Base-by-base conservation (phyloP, 2,329 filamentous ascomycete species). In the Drechslerella coelobrocha region DNA sequence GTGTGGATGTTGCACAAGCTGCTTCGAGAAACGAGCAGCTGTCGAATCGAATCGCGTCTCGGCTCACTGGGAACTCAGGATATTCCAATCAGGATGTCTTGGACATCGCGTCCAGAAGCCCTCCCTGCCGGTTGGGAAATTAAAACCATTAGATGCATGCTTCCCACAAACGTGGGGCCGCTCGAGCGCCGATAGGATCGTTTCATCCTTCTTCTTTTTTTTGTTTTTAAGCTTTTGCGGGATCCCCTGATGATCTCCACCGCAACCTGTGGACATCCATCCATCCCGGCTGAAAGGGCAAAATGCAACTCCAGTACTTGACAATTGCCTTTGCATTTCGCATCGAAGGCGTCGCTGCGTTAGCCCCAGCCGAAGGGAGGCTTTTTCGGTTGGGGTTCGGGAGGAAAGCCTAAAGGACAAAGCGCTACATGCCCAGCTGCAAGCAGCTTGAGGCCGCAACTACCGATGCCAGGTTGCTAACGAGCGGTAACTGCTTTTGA, bases 201-300 rank as follows among this genome's bases (percentile, higher is more conserved):
- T 14, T 4, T 14, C 3, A 39, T n/a, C n/a, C n/a, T n/a, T n/a
- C n/a, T n/a, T n/a, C n/a, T n/a, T n/a, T 14, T 39, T 39, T 10
- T 39, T 14, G 17, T 14, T 39, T n/a, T 39, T 10, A n/a, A 39
- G 34, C 34, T 39, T n/a, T 2, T 2, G 34, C 34, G n/a, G n/a
- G n/a, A n/a, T 39, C 34, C 34, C 34, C 34, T 39, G 34, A 39
- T n/a, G 34, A 39, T 39, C 34, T 39, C n/a, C n/a, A n/a, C n/a
- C n/a, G n/a, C n/a, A n/a, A n/a, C 5, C 34, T 39, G 34, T n/a
- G 12, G 34, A 14, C 17, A n/a, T 39, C 34, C n/a, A n/a, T n/a
- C n/a, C n/a, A n/a, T 39, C 17, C 17, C 34, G 34, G 34, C 34
- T 39, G 34, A 39, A 39, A n/a, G 12, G 34, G 34, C 34, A 6